phyloP scores from a whole-genome alignment of 1,284 basidiomycete genomes.

The Leccinum cinnamomeum region DNA sequence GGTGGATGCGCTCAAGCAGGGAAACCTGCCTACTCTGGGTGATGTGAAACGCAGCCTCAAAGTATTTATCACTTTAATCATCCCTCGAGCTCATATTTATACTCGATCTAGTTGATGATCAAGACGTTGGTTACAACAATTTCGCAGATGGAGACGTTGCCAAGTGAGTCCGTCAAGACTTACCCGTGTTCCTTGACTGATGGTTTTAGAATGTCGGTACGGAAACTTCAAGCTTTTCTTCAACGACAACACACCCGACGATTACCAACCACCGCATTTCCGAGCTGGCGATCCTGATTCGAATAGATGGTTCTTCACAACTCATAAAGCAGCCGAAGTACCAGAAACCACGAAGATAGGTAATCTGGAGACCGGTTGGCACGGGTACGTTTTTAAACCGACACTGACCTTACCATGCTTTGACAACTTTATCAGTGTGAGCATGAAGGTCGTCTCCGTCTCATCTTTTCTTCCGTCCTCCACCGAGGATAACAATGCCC shows the following conservation, averaged over 20 bases:
- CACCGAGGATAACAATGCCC: constrained; percentile 55
- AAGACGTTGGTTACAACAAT: constrained; percentile 75
- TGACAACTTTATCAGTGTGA: constrained; percentile 48
- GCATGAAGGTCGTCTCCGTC: constrained; percentile 68
- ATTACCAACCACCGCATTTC: constrained; percentile 79
- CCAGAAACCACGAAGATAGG: constrained; percentile 73
- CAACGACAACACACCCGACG: constrained; percentile 67
- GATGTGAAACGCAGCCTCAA: constrained; percentile 76
- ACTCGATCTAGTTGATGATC: constrained; percentile 51
- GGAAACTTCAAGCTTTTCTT: constrained; percentile 85
- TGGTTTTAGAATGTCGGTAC: constrained; percentile 62
- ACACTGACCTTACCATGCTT: neutral
- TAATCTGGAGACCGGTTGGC: constrained; percentile 65
- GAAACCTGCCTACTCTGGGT: constrained; percentile 61
- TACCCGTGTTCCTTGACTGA: neutral
- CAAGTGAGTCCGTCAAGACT: constrained; percentile 47
- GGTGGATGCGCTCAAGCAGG: constrained; percentile 51
- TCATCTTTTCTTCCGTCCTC: constrained; percentile 68
- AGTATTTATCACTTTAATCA: constrained; percentile 36
- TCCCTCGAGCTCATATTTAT: constrained; percentile 5
- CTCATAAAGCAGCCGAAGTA: constrained; percentile 62
- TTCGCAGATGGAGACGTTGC: constrained; percentile 73
- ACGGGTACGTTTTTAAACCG: constrained; percentile 49
- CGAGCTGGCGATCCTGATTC: constrained; percentile 62
- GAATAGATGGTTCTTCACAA: constrained; percentile 76